Conservation (phyloP, 306 rosid species). For the Abrus pulchellus region DNA sequence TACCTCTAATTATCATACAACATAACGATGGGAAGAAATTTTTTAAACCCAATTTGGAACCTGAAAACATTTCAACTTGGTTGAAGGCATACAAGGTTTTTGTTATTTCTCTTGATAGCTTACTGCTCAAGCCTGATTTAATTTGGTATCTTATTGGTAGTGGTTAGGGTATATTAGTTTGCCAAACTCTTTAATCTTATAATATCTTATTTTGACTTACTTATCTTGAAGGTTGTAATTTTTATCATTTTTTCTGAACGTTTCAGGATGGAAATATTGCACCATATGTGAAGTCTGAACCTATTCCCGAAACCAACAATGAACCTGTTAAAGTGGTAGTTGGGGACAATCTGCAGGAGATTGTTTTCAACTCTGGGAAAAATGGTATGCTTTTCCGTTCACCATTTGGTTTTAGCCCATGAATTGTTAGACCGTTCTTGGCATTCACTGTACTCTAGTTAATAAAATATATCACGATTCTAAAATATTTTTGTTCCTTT, state of each 20-base stretch:
- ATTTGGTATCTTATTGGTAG: not conserved
- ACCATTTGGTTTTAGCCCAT: not conserved
- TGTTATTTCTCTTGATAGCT: slow-evolving; percentile 13
- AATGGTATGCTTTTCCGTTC: slow-evolving; percentile 62
- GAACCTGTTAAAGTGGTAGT: slow-evolving; percentile 96
- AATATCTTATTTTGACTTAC: not conserved
- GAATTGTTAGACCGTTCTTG: slow-evolving; percentile 15
- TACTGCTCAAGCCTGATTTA: not conserved
- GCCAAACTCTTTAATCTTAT: not conserved
- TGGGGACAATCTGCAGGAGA: slow-evolving; percentile 72
- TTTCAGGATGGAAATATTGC: slow-evolving; percentile 78
- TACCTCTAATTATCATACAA: slow-evolving; percentile 80
- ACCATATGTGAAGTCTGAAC: slow-evolving; percentile 76
- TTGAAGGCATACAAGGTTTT: slow-evolving; percentile 86
- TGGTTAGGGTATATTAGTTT: not conserved
- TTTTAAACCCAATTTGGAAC: slow-evolving; percentile 73
- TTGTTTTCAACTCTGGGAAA: slow-evolving; percentile 80
- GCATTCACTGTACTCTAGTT: not conserved
- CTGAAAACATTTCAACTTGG: slow-evolving; percentile 79
- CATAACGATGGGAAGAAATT: slow-evolving; percentile 72
- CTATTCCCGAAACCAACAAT: slow-evolving; percentile 80
- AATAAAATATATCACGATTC: not conserved
- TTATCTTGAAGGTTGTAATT: not conserved
- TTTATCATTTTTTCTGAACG: slow-evolving; percentile 36
- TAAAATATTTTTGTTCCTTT: not conserved